Percentiles rank a stretch among this genome's conserved stretches.
These are phyloP conservation scores for Triglochin maritima DNA, from an alignment of 106 monocot species.

Conservation along the genomic window DNA sequence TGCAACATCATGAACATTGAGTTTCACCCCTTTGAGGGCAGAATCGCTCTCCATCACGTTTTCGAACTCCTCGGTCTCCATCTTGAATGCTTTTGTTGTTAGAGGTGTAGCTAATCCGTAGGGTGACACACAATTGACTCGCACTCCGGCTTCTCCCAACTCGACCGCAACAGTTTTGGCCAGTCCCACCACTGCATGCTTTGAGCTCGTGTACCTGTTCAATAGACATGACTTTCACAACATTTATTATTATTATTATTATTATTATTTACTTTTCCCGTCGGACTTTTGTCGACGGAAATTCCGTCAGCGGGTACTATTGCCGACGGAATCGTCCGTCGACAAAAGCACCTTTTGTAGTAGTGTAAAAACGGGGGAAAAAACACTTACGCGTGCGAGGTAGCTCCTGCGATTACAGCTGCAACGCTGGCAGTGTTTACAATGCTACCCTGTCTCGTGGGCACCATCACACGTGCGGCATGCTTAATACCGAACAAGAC, in stretches of 20 bases:
- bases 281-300: too few species aligned
- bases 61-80: conserved; percentile 5
- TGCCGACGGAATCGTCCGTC: too few species aligned
- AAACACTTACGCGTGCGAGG: not conserved
- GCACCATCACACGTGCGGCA: conserved; percentile 54
- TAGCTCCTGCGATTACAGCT: not conserved
- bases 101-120: not conserved
- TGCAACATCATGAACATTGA: conserved; percentile 14
- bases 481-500: conserved; percentile 63
- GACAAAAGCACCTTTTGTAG: too few species aligned
- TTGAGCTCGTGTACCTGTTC: conserved; percentile 6
- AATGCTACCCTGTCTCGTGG: conserved; percentile 20
- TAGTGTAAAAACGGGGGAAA: too few species aligned
- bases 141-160: conserved; percentile 10
- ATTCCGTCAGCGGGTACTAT: too few species aligned
- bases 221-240: too few species aligned
- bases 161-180: conserved; percentile 3
- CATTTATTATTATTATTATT: too few species aligned
- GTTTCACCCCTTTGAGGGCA: conserved; percentile 1
- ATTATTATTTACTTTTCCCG: too few species aligned
- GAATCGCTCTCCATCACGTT: not conserved
- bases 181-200: conserved; percentile 14
- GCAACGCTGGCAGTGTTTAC: conserved; percentile 33
- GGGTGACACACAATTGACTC: conserved; percentile 25
- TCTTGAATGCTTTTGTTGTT: not conserved